These are phyloP conservation scores for Apiotrichum gracile DNA, from an alignment of 1,284 basidiomycete species.

Conservation along the genomic window DNA sequence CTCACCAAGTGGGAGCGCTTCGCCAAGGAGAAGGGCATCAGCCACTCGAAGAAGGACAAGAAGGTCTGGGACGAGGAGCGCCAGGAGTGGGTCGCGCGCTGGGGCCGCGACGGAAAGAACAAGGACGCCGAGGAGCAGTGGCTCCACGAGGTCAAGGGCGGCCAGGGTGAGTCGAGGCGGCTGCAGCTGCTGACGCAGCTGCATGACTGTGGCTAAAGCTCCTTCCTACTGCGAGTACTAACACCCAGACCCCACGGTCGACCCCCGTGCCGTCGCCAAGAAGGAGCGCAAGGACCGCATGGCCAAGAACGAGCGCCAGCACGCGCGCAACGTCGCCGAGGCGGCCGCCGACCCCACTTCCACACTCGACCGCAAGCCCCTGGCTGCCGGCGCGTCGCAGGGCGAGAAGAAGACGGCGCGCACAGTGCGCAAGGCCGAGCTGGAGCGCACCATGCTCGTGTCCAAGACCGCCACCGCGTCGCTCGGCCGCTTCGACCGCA, in stretches of 20 bases:
- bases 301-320: conserved; percentile 79
- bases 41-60: conserved; percentile 70
- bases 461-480: conserved; percentile 83
- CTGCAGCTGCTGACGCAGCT: background rate
- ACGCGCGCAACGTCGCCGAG: conserved; percentile 69
- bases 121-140: conserved; percentile 83
- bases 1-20: conserved; percentile 97
- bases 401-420: conserved; percentile 39
- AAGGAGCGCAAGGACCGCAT: conserved; percentile 72
- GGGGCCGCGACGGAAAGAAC: conserved; percentile 90
- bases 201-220: background rate
- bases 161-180: conserved; percentile 59
- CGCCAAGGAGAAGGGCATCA: conserved; percentile 89
- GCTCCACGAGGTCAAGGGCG: conserved; percentile 81
- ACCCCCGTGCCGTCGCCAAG: conserved; percentile 71
- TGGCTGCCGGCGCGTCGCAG: conserved; percentile 13
- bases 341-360: conserved; percentile 40
- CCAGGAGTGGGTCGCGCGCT: conserved; percentile 87
- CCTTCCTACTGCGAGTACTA: background rate
- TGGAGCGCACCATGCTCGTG: conserved; percentile 71
- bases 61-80: conserved; percentile 91
- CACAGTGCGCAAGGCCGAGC: conserved; percentile 61
- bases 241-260: conserved; percentile 58
- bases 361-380: conserved; percentile 10
- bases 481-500: conserved; percentile 84